These are phyloP conservation scores for Boletus coffeatus DNA, from an alignment of 1,284 basidiomycete genomes.

Conservation along the genomic window DNA sequence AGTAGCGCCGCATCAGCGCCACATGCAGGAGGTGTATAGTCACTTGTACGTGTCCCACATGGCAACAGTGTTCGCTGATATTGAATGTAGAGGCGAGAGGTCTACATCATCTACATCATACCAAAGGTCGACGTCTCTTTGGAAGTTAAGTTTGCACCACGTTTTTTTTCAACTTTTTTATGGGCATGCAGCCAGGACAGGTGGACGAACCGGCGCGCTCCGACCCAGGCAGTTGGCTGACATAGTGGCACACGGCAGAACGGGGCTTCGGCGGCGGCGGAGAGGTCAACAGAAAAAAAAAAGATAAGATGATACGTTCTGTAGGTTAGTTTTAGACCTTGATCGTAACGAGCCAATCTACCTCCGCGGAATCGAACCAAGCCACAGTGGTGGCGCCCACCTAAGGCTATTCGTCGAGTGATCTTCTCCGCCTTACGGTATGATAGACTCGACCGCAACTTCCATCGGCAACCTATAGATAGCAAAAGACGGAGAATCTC, in stretches of 20 bases:
- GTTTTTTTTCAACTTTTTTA: not conserved
- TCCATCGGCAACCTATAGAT: not conserved
- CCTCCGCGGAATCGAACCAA: conserved; percentile 23
- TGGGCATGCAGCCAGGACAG: not conserved
- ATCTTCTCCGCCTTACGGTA: conserved; percentile 5
- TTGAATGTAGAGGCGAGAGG: conserved; percentile 8
- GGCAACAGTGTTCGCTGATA: conserved; percentile 16
- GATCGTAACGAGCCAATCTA: conserved; percentile 11
- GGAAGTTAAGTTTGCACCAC: not conserved
- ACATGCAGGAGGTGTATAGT: conserved; percentile 15
- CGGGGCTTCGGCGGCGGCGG: conserved; percentile 14
- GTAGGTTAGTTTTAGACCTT: conserved; percentile 10
- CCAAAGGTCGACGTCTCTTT: not conserved
- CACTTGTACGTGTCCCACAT: conserved; percentile 3
- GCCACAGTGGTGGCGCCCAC: not conserved
- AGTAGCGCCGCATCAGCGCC: conserved; percentile 12
- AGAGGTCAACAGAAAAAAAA: conserved; percentile 5
- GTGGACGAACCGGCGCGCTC: conserved; percentile 10
- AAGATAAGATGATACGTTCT: conserved; percentile 23
- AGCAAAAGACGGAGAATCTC: conserved; percentile 1
- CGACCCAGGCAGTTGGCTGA: not conserved
- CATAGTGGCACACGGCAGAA: not conserved
- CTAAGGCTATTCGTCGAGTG: conserved; percentile 3
- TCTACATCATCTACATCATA: not conserved
- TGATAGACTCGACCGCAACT: conserved; percentile 2